Evolutionary conservation across 768 basidiomycete species (phyloP).

Genomic region (Daedaleopsis nitida): DNA sequence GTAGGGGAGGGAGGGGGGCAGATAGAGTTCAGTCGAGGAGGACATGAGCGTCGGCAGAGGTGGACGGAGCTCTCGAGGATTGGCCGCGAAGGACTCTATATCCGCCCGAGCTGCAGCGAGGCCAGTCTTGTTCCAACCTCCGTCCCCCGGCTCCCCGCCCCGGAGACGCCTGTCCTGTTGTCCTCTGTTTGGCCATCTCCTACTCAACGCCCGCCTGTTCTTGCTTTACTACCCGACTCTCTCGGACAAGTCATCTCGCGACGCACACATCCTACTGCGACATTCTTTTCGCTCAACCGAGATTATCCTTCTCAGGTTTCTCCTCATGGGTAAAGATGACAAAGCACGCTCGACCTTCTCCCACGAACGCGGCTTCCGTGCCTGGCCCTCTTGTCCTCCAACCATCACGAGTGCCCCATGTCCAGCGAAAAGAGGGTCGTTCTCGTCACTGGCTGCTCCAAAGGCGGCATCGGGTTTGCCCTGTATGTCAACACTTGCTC

Average conservation of each 20-base stretch:
- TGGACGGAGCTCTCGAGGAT: not conserved
- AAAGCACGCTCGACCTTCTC: no score
- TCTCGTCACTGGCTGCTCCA: conserved; percentile 68
- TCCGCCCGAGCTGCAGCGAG: not conserved
- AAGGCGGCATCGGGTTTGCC: conserved; percentile 30
- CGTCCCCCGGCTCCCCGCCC: not conserved
- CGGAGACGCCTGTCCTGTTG: conserved; percentile 9
- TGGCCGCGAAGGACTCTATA: conserved; percentile 7
- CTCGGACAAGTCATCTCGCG: not conserved
- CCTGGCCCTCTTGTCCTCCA: no score
- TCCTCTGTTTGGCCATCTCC: conserved; percentile 3
- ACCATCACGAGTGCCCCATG: not conserved
- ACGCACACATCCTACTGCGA: not conserved
- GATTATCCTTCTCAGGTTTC: no score
- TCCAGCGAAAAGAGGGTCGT: conserved; percentile 41
- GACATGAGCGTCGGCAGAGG: conserved; percentile 41
- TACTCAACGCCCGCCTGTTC: not conserved
- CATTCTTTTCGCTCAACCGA: no score
- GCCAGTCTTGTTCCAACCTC: not conserved
- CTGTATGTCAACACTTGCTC: conserved; percentile 9
- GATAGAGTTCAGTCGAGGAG: conserved; percentile 71
- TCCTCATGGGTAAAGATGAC: no score
- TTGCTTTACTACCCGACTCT: not conserved
- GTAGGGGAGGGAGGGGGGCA: conserved; percentile 81
- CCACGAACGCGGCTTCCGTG: no score